Evolutionary conservation across 805 yeast species (phyloP).

Genomic region (Candida dajiaensis): DNA sequence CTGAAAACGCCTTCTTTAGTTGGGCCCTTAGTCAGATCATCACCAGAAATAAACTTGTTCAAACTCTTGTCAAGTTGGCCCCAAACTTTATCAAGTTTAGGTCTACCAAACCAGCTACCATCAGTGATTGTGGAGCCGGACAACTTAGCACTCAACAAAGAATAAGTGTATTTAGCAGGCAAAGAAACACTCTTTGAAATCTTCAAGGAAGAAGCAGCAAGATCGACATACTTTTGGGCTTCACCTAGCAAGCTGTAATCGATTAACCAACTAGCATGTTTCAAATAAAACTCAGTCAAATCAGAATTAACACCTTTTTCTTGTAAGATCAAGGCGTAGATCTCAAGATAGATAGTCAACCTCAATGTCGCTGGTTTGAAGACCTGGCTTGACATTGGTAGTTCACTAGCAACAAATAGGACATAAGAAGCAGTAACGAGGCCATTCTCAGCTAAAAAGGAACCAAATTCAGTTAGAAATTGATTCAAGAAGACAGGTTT

Average conservation of each 20-base stretch:
- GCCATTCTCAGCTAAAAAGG: conserved; percentile 34
- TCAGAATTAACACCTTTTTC: conserved; percentile 31
- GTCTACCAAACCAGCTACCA: conserved; percentile 76
- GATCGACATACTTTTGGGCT: conserved; percentile 61
- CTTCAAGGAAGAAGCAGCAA: conserved; percentile 34
- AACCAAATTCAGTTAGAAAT: conserved; percentile 47
- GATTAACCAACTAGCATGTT: conserved; percentile 62
- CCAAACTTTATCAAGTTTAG: conserved; percentile 79
- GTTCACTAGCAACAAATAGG: conserved; percentile 41
- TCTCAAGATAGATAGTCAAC: conserved; percentile 28
- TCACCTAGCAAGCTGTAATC: conserved; percentile 57
- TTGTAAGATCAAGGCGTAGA: conserved; percentile 15
- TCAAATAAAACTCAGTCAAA: conserved; percentile 52
- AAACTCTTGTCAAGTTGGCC: conserved; percentile 79
- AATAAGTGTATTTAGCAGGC: conserved; percentile 28
- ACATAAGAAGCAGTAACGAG: conserved; percentile 34
- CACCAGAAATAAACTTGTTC: conserved; percentile 81
- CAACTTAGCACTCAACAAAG: conserved; percentile 38
- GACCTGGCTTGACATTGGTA: conserved; percentile 31
- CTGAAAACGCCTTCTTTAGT: conserved; percentile 54
- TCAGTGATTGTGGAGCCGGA: conserved; percentile 42
- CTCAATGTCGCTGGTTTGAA: conserved; percentile 11
- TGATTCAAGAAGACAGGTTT: conserved; percentile 26
- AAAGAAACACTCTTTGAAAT: conserved; percentile 32
- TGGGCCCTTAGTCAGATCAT: conserved; percentile 41